Base-by-base conservation (phyloP, 768 basidiomycete species). In the Podaxis rugospora region DNA sequence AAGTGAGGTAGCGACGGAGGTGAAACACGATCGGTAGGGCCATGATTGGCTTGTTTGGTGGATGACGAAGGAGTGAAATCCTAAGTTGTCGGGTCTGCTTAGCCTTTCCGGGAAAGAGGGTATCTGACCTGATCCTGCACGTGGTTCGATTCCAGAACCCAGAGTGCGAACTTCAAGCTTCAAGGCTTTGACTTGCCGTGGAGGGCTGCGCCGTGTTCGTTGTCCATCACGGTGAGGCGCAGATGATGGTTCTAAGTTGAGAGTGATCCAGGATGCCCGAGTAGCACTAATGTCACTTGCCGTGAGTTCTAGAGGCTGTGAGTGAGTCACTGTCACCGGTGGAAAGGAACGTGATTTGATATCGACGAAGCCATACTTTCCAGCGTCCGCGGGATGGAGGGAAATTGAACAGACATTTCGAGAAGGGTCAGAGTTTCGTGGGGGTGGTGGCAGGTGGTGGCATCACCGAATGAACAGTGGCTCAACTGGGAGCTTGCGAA, bases 361-460 rank as follows among this genome's bases (percentile, higher is more conserved):
- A 32, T 37, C 32, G 32, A 32, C 32, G 32, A 16, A 37, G 36
- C 37, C 10, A 50, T 13, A 2, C 18, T 36, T 23, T 32, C 54
- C 63, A 53, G 60, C 32, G 59, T 65, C 66, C 67, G 66, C 66
- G 63, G 65, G 66, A 60, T 57, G 64, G 61, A 57, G 61, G 65
- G 54, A 62, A 52, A 55, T 51, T 14, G 25, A 4, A n/a, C 57
- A 55, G 39, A 40, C 28, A 59, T 51, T 62, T 65, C 63, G 55
- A 67, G 62, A 70, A 72, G 68, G 65, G 71, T 36, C 64, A 67
- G 65, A 64, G 58, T 66, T 72, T 65, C 66, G 70, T 72, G 69
- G 64, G 40, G 49, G 32, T 32, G 32, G 32, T 32, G 57, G 36
- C 35, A 44, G 32, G 46, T n/a, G 35, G 40, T 46, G 47, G 47